Percentiles rank a stretch among this genome's conserved stretches.
Evolutionary conservation across 2,329 filamentous ascomycete species (phyloP).

Genomic region (Penicillium sp.): DNA sequence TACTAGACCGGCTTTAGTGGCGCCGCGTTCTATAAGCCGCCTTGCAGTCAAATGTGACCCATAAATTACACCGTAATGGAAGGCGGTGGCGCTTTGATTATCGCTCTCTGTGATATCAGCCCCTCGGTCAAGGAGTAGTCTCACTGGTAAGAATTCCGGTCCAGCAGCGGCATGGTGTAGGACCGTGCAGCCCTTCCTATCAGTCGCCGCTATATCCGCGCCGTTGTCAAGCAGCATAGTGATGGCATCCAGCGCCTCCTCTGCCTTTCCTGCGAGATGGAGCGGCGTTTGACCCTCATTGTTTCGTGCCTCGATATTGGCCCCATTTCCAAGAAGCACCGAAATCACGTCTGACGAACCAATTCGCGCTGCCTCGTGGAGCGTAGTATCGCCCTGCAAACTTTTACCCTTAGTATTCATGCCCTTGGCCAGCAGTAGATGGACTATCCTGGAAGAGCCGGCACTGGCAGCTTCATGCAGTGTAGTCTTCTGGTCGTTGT

Average conservation of each 20-base stretch:
- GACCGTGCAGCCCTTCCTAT: background rate
- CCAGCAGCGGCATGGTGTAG: background rate
- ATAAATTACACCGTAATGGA: background rate
- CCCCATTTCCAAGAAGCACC: background rate
- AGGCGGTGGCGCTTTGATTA: background rate
- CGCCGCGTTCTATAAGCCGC: background rate
- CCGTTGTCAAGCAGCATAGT: background rate
- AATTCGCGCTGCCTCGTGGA: background rate
- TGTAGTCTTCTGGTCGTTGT: background rate
- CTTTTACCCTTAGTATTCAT: background rate
- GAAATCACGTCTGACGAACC: background rate
- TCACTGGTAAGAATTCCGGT: background rate
- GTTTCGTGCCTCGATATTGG: background rate
- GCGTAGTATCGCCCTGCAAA: background rate
- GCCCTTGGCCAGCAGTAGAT: background rate
- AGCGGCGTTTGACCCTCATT: background rate
- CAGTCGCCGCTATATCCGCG: background rate
- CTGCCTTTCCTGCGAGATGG: background rate
- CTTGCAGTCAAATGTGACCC: background rate
- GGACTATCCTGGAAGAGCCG: background rate
- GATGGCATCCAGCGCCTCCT: background rate
- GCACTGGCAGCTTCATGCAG: background rate
- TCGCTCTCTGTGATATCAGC: background rate
- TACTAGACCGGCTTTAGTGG: background rate
- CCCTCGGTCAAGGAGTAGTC: background rate